Percentiles rank a stretch among this genome's conserved stretches.
Evolutionary conservation across 2,329 filamentous ascomycete genomes (phyloP).

Genomic region (Cadophora sp.): DNA sequence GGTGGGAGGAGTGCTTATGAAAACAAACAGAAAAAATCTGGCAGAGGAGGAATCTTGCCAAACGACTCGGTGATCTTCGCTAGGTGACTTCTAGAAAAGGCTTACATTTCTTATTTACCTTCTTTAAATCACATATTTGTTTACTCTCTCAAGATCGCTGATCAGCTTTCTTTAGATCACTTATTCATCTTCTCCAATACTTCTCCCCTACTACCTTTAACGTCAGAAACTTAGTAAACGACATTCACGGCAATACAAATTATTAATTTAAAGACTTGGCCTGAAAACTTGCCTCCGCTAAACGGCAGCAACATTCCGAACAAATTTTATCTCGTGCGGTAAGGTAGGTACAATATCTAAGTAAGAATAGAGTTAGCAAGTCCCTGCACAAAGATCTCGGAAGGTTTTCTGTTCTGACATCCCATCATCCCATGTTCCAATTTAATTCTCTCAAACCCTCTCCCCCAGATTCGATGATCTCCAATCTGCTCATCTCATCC

Average conservation of each 20-base stretch:
- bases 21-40: neutral
- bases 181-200: neutral
- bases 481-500: slow-evolving; percentile 3
- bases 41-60: neutral
- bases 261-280: slow-evolving; percentile 1
- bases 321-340: neutral
- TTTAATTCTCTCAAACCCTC: slow-evolving; percentile 22
- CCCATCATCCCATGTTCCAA: slow-evolving; percentile 5
- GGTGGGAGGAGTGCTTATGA: no score
- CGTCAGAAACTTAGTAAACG: neutral
- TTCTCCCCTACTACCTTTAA: neutral
- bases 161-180: no score
- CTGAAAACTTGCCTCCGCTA: neutral
- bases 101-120: no score
- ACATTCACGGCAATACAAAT: neutral
- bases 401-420: slow-evolving; percentile 1
- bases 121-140: no score
- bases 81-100: no score
- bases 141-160: no score
- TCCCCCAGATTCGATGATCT: slow-evolving; percentile 19
- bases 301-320: slow-evolving; percentile 8
- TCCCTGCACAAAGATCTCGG: neutral
- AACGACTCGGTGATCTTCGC: neutral
- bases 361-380: neutral
- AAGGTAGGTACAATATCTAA: neutral